A percentile compares a stretch with the other conserved stretches of the same genome.
Conservation (phyloP, 2,329 filamentous ascomycete genomes). For the Botrytis paeoniae region DNA sequence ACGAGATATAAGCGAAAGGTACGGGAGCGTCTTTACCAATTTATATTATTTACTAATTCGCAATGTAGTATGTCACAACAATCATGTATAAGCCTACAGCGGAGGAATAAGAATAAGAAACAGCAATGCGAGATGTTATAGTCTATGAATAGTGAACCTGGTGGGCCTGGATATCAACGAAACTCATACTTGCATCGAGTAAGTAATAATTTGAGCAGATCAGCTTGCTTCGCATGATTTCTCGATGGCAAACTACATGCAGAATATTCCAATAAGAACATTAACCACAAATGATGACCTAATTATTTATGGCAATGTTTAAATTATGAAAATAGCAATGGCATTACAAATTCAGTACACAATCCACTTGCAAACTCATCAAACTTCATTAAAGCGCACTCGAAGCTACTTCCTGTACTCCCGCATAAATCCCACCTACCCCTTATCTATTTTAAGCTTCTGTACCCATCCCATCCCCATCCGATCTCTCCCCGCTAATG, state of each 20-base stretch:
- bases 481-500: neutral
- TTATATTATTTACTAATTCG: conserved; percentile 12
- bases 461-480: neutral
- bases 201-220: conserved; percentile 8
- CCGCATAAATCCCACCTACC: neutral
- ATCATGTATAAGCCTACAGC: conserved; percentile 88
- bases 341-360: neutral
- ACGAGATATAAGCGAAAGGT: conserved; percentile 98
- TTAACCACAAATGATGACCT: neutral
- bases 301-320: neutral
- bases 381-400: neutral
- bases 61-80: conserved; percentile 82
- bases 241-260: conserved; percentile 7
- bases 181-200: neutral
- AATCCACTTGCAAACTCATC: neutral
- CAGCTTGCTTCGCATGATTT: conserved; percentile 8
- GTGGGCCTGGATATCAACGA: conserved; percentile 18
- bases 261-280: conserved; percentile 12
- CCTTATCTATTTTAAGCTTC: conserved; percentile 4
- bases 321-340: neutral
- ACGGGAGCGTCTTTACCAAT: conserved; percentile 30
- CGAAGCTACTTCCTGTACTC: neutral
- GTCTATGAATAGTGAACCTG: conserved; percentile 9
- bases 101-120: conserved; percentile 43
- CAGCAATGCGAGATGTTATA: conserved; percentile 7